phyloP scores from a whole-genome alignment of 2,329 filamentous ascomycete genomes.

The Penicillium sp. region DNA sequence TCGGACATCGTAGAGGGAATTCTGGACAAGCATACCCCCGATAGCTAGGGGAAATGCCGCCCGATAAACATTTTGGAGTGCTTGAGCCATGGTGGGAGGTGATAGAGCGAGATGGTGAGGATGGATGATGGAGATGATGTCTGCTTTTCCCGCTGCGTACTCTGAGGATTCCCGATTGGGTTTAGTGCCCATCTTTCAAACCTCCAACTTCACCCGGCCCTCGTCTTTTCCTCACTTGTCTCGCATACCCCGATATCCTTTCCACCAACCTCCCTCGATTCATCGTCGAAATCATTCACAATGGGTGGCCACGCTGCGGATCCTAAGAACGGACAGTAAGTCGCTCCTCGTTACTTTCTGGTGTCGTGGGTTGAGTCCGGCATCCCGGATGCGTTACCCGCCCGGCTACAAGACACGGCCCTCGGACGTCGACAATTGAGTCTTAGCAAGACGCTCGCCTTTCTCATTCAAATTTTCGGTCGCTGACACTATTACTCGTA shows the following conservation, averaged over 20 bases:
- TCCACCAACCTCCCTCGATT: conserved; percentile 16
- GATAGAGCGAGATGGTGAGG: conserved; percentile 14
- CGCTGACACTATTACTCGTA: conserved; percentile 27
- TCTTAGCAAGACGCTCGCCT: background rate
- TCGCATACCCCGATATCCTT: conserved; percentile 14
- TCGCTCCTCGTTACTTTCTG: conserved; percentile 15
- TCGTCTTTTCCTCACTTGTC: conserved; percentile 27
- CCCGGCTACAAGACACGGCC: conserved; percentile 11
- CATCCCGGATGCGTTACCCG: conserved; percentile 23
- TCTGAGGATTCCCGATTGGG: conserved; percentile 28
- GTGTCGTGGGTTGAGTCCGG: conserved; percentile 6
- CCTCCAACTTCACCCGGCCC: conserved; percentile 35
- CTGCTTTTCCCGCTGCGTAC: conserved; percentile 36
- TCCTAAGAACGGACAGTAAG: conserved; percentile 46
- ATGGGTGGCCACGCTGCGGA: conserved; percentile 41
- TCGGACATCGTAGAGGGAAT: conserved; percentile 93
- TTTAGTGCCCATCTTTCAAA: conserved; percentile 30
- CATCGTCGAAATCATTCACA: conserved; percentile 24
- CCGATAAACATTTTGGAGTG: conserved; percentile 36
- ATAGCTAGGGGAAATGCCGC: conserved; percentile 68
- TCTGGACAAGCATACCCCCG: conserved; percentile 64
- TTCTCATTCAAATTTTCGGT: background rate
- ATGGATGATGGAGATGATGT: conserved; percentile 32
- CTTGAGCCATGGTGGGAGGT: conserved; percentile 44
- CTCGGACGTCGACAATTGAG: conserved; percentile 1